phyloP scores from a whole-genome alignment of 108 stramenopile genomes.

The Nitzschia sp. region DNA sequence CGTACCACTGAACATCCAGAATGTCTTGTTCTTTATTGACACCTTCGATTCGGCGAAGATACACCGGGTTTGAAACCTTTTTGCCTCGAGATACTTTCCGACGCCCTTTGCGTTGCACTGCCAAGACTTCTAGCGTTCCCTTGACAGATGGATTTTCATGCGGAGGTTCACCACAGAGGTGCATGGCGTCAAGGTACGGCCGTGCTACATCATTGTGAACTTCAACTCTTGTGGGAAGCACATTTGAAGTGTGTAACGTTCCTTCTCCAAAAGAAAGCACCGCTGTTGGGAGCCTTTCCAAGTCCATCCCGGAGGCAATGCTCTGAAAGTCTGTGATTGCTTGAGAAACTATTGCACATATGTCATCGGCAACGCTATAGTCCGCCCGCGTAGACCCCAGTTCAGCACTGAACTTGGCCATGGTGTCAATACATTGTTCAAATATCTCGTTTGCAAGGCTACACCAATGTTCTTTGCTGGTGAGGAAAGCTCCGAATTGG shows the following conservation, averaged over 20 bases:
- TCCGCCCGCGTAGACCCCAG: constrained; percentile 6
- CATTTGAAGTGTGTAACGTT: not conserved
- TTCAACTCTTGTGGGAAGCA: not conserved
- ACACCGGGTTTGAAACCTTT: constrained; percentile 3
- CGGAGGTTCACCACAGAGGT: constrained; percentile 20
- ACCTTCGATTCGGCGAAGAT: constrained; percentile 4
- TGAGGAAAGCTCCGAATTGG: constrained; percentile 15
- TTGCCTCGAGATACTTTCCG: not conserved
- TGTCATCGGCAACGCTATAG: not conserved
- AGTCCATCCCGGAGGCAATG: not conserved
- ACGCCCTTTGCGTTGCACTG: not conserved
- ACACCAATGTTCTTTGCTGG: constrained; percentile 16
- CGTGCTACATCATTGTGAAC: not conserved
- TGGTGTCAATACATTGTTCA: constrained; percentile 6
- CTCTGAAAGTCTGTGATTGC: constrained; percentile 1
- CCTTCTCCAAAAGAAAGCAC: not conserved
- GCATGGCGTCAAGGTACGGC: constrained; percentile 23
- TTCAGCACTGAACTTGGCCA: constrained; percentile 8
- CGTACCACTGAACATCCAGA: constrained; percentile 34
- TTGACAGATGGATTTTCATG: not conserved
- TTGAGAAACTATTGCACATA: constrained; percentile 12
- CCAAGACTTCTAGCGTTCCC: not conserved
- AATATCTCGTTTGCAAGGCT: constrained; percentile 18
- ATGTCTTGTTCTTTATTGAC: not conserved
- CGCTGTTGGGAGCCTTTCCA: not conserved